Evolutionary conservation across 768 basidiomycete genomes (phyloP).

Genomic region (Suillus fuscotomentosus): DNA sequence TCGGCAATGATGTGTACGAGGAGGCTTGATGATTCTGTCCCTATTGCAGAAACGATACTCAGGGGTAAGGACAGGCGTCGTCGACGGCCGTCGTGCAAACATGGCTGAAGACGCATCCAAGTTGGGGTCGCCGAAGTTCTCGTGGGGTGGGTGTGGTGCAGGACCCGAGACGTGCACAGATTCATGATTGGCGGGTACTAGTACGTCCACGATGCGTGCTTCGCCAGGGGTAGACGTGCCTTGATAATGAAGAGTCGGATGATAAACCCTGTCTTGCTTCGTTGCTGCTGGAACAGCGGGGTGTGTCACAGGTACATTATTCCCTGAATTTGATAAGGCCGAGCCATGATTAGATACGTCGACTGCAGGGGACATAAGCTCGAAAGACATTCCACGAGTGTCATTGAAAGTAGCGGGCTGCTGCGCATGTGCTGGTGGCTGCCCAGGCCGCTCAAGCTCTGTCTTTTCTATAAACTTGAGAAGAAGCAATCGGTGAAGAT

Average conservation of each 20-base stretch:
- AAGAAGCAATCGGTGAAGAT: conserved; percentile 8
- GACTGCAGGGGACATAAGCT: conserved; percentile 20
- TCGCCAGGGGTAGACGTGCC: conserved; percentile 16
- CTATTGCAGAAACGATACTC: conserved; percentile 64
- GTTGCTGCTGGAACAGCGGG: conserved; percentile 13
- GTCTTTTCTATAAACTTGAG: conserved; percentile 23
- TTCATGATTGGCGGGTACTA: conserved; percentile 10
- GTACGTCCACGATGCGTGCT: conserved; percentile 15
- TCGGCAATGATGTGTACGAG: conserved; percentile 77
- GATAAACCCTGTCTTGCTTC: conserved; percentile 13
- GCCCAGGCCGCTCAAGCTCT: conserved; percentile 17
- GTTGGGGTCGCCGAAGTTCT: conserved; percentile 8
- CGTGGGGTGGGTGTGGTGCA: conserved; percentile 11
- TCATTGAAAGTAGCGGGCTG: conserved; percentile 20
- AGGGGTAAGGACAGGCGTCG: conserved; percentile 51
- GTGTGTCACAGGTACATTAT: conserved; percentile 12
- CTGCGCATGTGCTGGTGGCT: conserved; percentile 5
- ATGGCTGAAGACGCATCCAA: conserved; percentile 12
- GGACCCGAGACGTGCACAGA: conserved; percentile 8
- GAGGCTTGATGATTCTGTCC: conserved; percentile 71
- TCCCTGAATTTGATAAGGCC: conserved; percentile 24
- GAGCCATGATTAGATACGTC: conserved; percentile 13
- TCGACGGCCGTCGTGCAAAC: conserved; percentile 33
- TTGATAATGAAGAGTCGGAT: conserved; percentile 8
- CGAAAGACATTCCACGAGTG: conserved; percentile 28